phyloP scores from a whole-genome alignment of 345 rosid genomes.

The Microthlaspi erraticum region DNA sequence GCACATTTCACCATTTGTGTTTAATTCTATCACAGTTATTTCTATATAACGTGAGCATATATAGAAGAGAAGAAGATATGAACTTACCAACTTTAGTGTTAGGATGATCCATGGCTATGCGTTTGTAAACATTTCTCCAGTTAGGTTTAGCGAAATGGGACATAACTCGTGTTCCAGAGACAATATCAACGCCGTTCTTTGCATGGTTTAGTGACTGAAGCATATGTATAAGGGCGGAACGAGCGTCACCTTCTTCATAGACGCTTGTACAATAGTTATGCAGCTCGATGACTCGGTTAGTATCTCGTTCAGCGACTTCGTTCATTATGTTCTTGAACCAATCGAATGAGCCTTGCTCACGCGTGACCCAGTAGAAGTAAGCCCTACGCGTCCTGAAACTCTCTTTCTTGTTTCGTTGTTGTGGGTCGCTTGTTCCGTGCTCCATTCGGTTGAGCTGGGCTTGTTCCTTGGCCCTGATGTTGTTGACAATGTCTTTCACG shows the following conservation, averaged over 20 bases:
- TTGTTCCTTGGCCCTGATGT: constrained; percentile 65
- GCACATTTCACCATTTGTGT: constrained; percentile 26
- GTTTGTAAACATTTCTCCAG: constrained; percentile 76
- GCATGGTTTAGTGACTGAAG: constrained; percentile 79
- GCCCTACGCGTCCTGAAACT: constrained; percentile 73
- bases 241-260: constrained; percentile 84
- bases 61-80: not conserved
- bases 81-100: constrained; percentile 69
- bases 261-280: constrained; percentile 88
- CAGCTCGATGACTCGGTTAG: constrained; percentile 64
- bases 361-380: constrained; percentile 84
- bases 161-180: constrained; percentile 79
- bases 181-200: constrained; percentile 74
- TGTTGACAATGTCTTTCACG: constrained; percentile 74
- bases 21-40: too few relatives aligned
- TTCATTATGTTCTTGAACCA: constrained; percentile 89
- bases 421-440: constrained; percentile 41
- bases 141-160: constrained; percentile 83
- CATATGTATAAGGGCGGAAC: constrained; percentile 81
- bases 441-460: constrained; percentile 49
- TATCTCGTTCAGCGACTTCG: constrained; percentile 74
- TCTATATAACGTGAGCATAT: not conserved
- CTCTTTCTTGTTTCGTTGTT: constrained; percentile 48
- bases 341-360: constrained; percentile 85
- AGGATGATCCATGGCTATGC: constrained; percentile 65